A percentile compares a stretch with the other conserved stretches of the same genome.
Conservation (phyloP, 768 basidiomycete genomes). For the Jaapia argillacea region DNA sequence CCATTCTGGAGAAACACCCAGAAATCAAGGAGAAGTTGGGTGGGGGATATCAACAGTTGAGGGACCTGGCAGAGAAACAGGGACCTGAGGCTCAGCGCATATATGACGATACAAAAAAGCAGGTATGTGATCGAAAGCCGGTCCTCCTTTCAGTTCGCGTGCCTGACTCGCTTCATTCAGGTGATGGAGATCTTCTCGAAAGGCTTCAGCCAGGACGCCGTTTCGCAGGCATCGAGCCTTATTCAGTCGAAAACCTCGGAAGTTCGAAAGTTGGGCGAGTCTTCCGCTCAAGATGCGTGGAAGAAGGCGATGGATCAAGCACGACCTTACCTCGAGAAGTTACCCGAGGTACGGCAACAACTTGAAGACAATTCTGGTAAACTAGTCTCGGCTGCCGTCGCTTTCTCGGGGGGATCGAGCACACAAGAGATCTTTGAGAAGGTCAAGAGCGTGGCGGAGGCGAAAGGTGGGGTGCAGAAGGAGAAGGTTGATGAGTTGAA, state of each 20-base stretch:
- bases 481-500: constrained; percentile 19
- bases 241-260: constrained; percentile 17
- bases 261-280: constrained; percentile 14
- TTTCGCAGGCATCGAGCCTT: constrained; percentile 14
- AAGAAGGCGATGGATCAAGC: constrained; percentile 14
- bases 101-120: constrained; percentile 15
- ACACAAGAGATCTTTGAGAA: constrained; percentile 15
- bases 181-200: constrained; percentile 18
- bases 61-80: constrained; percentile 14
- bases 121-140: constrained; percentile 5
- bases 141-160: no score
- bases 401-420: constrained; percentile 4
- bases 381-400: constrained; percentile 10
- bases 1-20: constrained; percentile 19
- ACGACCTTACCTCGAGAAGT: constrained; percentile 17
- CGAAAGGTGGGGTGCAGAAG: constrained; percentile 13
- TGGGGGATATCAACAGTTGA: constrained; percentile 18
- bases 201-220: constrained; percentile 16
- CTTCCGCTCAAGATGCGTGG: constrained; percentile 17
- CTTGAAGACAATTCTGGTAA: constrained; percentile 16
- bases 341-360: constrained; percentile 17
- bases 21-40: constrained; percentile 20
- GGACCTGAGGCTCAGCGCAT: constrained; percentile 22
- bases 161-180: constrained; percentile 4
- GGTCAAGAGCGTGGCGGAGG: constrained; percentile 16